Conservation (phyloP, 345 rosid species). For the Tarenaya hassleriana region DNA sequence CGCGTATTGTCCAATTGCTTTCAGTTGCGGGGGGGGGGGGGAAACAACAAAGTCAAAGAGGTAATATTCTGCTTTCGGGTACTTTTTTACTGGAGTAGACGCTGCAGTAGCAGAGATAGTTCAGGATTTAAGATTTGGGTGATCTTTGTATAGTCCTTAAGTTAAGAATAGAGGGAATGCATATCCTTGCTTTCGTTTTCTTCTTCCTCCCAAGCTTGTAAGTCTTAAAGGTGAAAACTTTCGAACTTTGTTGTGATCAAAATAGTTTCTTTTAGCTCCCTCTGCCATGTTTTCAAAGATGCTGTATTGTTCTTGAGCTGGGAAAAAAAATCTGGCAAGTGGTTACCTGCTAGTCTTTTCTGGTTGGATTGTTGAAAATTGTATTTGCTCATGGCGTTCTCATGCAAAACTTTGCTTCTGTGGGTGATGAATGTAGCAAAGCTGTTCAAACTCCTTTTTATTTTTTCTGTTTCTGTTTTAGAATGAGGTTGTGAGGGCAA, state of each 20-base stretch:
- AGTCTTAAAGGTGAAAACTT: background rate
- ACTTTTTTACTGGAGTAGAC: too few species aligned
- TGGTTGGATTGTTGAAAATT: background rate
- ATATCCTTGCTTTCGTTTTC: background rate
- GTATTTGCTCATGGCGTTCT: background rate
- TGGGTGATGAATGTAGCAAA: background rate
- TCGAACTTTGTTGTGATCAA: background rate
- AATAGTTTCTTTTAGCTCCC: constrained; percentile 2
- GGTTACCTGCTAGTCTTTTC: too few species aligned
- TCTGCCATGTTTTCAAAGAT: too few species aligned
- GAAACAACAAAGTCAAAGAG: constrained; percentile 84
- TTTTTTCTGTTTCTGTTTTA: constrained; percentile 30
- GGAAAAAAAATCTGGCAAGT: too few species aligned
- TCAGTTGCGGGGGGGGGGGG: constrained; percentile 90
- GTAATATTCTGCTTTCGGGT: too few species aligned
- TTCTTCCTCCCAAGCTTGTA: too few species aligned
- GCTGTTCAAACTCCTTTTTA: constrained; percentile 14
- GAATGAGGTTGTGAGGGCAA: constrained; percentile 97
- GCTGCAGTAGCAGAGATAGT: too few species aligned
- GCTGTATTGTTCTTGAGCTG: background rate
- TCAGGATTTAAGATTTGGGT: background rate
- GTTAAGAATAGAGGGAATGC: background rate
- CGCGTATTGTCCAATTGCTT: constrained; percentile 62
- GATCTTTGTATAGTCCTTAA: background rate
- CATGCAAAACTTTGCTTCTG: too few species aligned